phyloP scores from a whole-genome alignment of 192 early-diverging fungal species.

The Gaertneriomyces semiglobifer region DNA sequence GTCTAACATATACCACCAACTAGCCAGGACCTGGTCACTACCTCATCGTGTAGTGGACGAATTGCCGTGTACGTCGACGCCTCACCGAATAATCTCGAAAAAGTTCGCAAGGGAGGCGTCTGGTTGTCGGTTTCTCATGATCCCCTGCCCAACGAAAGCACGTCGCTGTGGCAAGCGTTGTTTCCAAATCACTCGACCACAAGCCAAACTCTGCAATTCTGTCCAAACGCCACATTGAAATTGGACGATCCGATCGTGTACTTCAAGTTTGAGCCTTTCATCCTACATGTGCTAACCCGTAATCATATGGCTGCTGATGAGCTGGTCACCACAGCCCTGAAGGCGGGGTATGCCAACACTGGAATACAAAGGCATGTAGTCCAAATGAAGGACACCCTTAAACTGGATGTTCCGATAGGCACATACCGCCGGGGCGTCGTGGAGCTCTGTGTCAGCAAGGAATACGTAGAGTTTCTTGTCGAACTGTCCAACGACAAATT shows the following conservation, averaged over 20 bases:
- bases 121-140: slow-evolving; percentile 15
- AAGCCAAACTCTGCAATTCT: neutral
- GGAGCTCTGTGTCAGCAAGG: slow-evolving; percentile 1
- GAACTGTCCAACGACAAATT: slow-evolving; percentile 2
- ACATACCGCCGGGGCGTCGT: neutral
- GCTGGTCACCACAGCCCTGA: neutral
- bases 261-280: slow-evolving; percentile 22
- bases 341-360: slow-evolving; percentile 8
- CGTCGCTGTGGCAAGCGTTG: neutral
- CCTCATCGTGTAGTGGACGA: slow-evolving; percentile 7
- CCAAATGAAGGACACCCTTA: neutral
- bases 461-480: neutral
- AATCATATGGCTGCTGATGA: neutral
- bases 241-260: slow-evolving; percentile 11
- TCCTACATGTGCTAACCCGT: slow-evolving; percentile 9
- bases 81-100: neutral
- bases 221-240: neutral
- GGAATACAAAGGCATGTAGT: neutral
- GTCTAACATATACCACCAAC: neutral
- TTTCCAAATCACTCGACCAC: neutral
- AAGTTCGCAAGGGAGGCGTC: slow-evolving; percentile 14
- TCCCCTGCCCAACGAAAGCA: neutral
- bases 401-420: slow-evolving; percentile 6
- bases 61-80: slow-evolving; percentile 17
- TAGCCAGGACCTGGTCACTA: slow-evolving; percentile 9